A percentile compares a stretch with the other conserved stretches of the same genome.
Evolutionary conservation across 192 early-diverging fungal species (phyloP).

Genomic region (Podila epigama): DNA sequence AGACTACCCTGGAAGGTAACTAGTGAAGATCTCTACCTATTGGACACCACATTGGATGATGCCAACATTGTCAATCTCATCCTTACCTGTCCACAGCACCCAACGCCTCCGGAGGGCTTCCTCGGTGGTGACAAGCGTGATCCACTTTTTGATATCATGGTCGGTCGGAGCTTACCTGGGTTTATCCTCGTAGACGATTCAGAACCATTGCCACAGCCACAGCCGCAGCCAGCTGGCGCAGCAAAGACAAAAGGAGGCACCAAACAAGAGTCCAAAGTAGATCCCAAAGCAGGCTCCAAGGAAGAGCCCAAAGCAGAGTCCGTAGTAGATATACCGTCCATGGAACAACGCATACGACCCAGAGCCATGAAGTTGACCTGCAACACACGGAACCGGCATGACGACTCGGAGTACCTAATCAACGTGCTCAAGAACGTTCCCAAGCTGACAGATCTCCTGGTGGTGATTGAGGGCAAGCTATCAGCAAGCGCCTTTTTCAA

Average conservation of each 20-base stretch:
- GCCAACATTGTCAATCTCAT: slow-evolving; percentile 1
- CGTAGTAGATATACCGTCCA: no score
- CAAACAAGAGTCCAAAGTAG: no score
- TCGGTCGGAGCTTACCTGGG: background rate
- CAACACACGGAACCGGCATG: background rate
- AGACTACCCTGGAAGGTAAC: background rate
- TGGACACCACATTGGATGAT: background rate
- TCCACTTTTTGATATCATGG: slow-evolving; percentile 1
- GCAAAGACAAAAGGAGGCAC: background rate
- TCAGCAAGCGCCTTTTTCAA: background rate
- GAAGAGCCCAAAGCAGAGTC: no score
- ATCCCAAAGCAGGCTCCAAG: no score
- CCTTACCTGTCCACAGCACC: background rate
- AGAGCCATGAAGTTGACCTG: background rate
- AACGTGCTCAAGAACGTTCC: background rate
- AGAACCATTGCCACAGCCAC: no score
- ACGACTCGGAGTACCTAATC: background rate
- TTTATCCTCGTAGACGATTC: background rate
- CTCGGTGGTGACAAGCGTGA: background rate
- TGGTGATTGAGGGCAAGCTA: background rate
- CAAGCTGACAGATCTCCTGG: background rate
- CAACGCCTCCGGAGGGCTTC: background rate
- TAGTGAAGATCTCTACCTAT: background rate
- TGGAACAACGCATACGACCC: background rate
- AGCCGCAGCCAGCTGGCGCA: no score